Conservation (phyloP, 2,329 filamentous ascomycete genomes). For the Trichoderma semiorbis region DNA sequence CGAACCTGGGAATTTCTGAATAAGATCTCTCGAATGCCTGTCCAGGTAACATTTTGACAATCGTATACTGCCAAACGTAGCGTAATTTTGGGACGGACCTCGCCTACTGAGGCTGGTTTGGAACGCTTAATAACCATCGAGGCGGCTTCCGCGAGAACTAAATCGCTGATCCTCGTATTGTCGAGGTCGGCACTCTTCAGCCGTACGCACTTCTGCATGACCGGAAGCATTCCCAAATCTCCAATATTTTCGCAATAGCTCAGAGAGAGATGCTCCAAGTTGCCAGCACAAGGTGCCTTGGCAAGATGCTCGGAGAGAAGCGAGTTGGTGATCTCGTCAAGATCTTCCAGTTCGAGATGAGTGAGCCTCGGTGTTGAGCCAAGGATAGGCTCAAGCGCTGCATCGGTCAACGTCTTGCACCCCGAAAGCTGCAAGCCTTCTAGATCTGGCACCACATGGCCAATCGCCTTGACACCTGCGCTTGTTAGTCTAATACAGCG, state of each 20-base stretch:
- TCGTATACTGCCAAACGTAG: slow-evolving; percentile 83
- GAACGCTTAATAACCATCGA: slow-evolving; percentile 69
- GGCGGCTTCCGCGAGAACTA: slow-evolving; percentile 80
- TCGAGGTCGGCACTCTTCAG: slow-evolving; percentile 79
- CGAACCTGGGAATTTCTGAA: slow-evolving; percentile 76
- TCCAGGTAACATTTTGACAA: slow-evolving; percentile 89
- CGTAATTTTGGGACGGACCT: slow-evolving; percentile 53
- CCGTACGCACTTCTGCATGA: slow-evolving; percentile 70
- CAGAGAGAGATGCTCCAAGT: slow-evolving; percentile 76
- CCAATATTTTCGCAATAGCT: slow-evolving; percentile 86
- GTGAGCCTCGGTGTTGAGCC: slow-evolving; percentile 73
- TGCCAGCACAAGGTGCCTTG: slow-evolving; percentile 67
- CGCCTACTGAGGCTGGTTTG: slow-evolving; percentile 37
- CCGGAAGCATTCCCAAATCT: slow-evolving; percentile 77
- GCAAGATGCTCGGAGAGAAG: slow-evolving; percentile 70
- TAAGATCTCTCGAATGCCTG: slow-evolving; percentile 80
- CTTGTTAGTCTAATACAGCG: slow-evolving; percentile 73
- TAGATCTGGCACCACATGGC: slow-evolving; percentile 70
- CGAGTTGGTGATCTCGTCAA: slow-evolving; percentile 71
- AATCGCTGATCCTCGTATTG: slow-evolving; percentile 86
- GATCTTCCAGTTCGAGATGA: slow-evolving; percentile 85
- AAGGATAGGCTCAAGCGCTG: slow-evolving; percentile 67
- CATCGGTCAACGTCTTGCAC: slow-evolving; percentile 70
- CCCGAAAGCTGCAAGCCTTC: slow-evolving; percentile 82
- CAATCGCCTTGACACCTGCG: slow-evolving; percentile 65